Conservation (phyloP, 225 moss, liverwort and hornwort species). For the Marchantia polymorpha region DNA sequence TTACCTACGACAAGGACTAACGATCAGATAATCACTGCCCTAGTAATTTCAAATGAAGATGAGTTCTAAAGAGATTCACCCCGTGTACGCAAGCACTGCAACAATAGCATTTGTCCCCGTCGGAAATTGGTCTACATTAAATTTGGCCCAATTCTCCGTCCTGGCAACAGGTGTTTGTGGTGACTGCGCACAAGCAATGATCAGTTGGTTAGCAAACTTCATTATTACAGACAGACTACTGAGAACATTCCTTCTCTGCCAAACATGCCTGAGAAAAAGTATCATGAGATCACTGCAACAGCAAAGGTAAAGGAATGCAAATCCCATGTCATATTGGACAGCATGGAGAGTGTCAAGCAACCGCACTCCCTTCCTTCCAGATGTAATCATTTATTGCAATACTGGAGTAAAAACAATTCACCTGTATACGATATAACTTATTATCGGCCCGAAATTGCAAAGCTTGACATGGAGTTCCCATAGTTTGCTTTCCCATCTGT, state of each 20-base stretch:
- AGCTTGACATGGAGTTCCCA: conserved; percentile 97
- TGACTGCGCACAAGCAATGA: conserved; percentile 47
- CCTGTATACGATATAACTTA: conserved; percentile 97
- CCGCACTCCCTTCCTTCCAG: no score
- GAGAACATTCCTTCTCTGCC: no score
- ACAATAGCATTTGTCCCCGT: conserved; percentile 95
- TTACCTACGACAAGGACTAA: neutral
- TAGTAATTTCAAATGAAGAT: neutral
- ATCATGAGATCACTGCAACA: no score
- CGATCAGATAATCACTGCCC: neutral
- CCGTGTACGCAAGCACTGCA: conserved; percentile 93
- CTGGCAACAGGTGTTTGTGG: conserved; percentile 96
- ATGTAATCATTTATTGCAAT: neutral
- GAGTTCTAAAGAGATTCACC: conserved; percentile 40
- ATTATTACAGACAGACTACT: no score
- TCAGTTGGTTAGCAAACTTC: neutral
- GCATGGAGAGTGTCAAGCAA: no score
- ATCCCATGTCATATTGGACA: no score
- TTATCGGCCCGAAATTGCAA: conserved; percentile 76
- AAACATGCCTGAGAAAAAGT: no score
- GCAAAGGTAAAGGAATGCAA: no score
- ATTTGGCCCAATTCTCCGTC: conserved; percentile 79
- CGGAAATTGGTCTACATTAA: conserved; percentile 83
- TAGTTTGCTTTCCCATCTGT: conserved; percentile 99
- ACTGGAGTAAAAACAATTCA: neutral